These are phyloP conservation scores for Raffaelea ambrosiae DNA, from an alignment of 2,329 filamentous ascomycete genomes.

Conservation along the genomic window DNA sequence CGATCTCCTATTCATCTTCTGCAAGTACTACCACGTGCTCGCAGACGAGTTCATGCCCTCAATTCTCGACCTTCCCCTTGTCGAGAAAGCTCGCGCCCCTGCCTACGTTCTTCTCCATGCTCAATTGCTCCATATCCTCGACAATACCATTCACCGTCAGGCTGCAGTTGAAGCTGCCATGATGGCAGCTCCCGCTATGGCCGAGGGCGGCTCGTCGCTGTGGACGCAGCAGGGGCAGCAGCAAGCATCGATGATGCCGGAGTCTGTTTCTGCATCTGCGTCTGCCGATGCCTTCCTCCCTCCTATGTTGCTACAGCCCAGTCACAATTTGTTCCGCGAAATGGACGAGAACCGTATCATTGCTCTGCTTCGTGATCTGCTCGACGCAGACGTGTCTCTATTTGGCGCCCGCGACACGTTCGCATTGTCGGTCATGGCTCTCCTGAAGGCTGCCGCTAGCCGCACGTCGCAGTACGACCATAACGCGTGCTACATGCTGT, in stretches of 20 bases:
- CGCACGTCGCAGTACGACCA: conserved; percentile 75
- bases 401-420: conserved; percentile 56
- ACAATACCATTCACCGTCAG: conserved; percentile 76
- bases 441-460: conserved; percentile 66
- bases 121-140: conserved; percentile 69
- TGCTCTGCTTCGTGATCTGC: conserved; percentile 71
- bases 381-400: conserved; percentile 43
- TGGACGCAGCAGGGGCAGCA: conserved; percentile 8
- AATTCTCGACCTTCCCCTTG: conserved; percentile 34
- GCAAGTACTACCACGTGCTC: conserved; percentile 78
- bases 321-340: conserved; percentile 57
- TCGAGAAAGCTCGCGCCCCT: conserved; percentile 57
- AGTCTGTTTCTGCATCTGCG: neutral
- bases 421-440: conserved; percentile 62
- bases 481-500: conserved; percentile 78
- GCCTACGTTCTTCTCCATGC: conserved; percentile 74
- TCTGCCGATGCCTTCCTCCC: conserved; percentile 40
- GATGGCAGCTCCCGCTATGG: conserved; percentile 26
- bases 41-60: conserved; percentile 62
- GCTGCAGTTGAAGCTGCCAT: conserved; percentile 39
- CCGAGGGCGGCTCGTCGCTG: neutral
- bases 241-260: neutral
- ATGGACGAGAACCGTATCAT: conserved; percentile 89
- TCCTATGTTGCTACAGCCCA: conserved; percentile 41
- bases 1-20: conserved; percentile 85